Evolutionary conservation across 2,329 filamentous ascomycete genomes (phyloP).

Genomic region (Magnaporthiopsis rhizophila): DNA sequence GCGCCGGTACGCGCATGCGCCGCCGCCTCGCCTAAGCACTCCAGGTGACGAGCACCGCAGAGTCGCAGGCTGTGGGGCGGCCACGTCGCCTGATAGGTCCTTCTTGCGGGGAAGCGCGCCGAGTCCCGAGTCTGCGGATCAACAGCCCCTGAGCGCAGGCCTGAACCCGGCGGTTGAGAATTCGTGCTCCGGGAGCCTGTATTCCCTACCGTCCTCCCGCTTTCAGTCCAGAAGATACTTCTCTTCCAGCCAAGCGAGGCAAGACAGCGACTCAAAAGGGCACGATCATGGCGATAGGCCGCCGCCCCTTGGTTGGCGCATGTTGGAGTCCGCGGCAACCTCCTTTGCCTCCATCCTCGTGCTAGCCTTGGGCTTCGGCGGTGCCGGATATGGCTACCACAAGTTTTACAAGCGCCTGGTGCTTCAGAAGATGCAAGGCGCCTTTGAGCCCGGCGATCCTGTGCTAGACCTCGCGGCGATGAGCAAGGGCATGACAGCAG

Average conservation of each 20-base stretch:
- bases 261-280: background rate
- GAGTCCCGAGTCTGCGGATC: background rate
- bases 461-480: conserved; percentile 72
- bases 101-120: background rate
- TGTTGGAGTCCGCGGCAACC: conserved; percentile 67
- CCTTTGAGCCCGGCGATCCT: conserved; percentile 87
- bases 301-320: conserved; percentile 43
- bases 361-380: conserved; percentile 54
- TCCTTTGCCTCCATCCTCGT: conserved; percentile 69
- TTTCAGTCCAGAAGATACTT: background rate
- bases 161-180: background rate
- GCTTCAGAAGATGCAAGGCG: conserved; percentile 84
- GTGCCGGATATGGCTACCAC: conserved; percentile 72
- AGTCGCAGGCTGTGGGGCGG: background rate
- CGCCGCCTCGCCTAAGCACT: background rate
- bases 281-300: too few species aligned
- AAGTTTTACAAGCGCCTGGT: conserved; percentile 83
- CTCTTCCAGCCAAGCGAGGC: background rate
- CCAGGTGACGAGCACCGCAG: background rate
- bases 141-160: background rate
- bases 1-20: background rate
- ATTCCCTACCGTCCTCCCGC: too few species aligned
- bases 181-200: background rate
- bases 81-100: background rate
- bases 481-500: conserved; percentile 45